Percentiles rank a stretch among this genome's conserved stretches.
Evolutionary conservation across 2,329 filamentous ascomycete species (phyloP).

Genomic region (Nannizziopsis arthrosporioides): DNA sequence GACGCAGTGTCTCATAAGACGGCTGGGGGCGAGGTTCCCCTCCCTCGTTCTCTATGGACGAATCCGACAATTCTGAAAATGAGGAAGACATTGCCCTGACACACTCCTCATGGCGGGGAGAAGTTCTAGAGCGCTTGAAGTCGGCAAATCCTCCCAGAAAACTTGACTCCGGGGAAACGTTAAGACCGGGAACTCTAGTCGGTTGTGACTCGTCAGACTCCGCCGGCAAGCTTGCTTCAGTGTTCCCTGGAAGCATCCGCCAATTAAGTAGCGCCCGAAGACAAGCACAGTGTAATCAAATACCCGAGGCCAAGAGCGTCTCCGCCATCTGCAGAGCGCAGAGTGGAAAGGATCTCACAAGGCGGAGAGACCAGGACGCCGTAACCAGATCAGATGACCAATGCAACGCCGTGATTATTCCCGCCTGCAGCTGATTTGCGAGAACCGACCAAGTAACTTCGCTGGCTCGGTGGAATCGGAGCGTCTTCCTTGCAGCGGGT

Average conservation of each 20-base stretch:
- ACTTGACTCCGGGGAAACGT: neutral
- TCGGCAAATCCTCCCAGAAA: neutral
- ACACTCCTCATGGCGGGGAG: conserved; percentile 6
- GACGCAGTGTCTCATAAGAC: neutral
- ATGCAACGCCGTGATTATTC: conserved; percentile 5
- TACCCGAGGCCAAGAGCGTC: conserved; percentile 7
- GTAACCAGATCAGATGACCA: conserved; percentile 7
- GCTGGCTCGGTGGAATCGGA: neutral
- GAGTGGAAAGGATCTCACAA: neutral
- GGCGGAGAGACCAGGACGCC: neutral
- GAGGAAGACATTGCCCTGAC: conserved; percentile 6
- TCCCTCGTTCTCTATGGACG: conserved; percentile 2
- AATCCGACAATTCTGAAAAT: conserved; percentile 2
- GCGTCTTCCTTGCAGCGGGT: conserved; percentile 8
- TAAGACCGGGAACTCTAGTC: neutral
- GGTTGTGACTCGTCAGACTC: conserved; percentile 1
- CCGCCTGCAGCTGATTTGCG: conserved; percentile 5
- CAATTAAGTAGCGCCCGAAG: neutral
- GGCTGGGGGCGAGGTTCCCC: neutral
- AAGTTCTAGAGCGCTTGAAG: conserved; percentile 4
- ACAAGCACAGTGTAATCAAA: neutral
- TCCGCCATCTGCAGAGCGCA: neutral
- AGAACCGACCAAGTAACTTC: neutral
- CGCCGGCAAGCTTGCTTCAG: neutral
- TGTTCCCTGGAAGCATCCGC: conserved; percentile 3